These are phyloP conservation scores for Neurospora sp. DNA, from an alignment of 2,329 filamentous ascomycete species.

Conservation along the genomic window DNA sequence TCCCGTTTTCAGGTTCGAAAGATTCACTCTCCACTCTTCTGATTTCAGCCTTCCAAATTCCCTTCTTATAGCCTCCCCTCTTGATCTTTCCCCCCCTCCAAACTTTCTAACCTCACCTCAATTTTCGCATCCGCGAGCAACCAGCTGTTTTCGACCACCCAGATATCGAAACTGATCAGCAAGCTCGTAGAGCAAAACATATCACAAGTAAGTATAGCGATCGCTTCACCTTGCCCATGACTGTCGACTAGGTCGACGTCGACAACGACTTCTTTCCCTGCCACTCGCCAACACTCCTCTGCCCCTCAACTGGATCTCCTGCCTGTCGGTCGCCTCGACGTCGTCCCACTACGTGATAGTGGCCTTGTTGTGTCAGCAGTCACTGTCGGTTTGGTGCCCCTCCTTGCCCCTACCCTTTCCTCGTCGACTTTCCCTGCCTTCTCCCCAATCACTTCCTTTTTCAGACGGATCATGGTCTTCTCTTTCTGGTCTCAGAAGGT, in stretches of 20 bases:
- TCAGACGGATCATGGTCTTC: background rate
- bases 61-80: background rate
- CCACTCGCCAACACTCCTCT: background rate
- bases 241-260: background rate
- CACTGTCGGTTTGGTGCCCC: background rate
- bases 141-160: background rate
- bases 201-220: background rate
- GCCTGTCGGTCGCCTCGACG: background rate
- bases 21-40: background rate
- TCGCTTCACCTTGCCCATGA: background rate
- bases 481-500: background rate
- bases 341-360: background rate
- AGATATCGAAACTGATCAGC: background rate
- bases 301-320: background rate
- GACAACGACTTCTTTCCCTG: background rate
- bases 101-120: background rate
- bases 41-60: background rate
- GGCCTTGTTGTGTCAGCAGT: background rate
- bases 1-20: background rate
- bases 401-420: background rate
- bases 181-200: background rate
- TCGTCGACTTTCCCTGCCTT: background rate
- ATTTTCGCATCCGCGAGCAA: background rate
- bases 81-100: background rate
- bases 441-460: background rate